Evolutionary conservation across 495 filamentous ascomycete genomes (phyloP).

Genomic region (Peziza echinospora): DNA sequence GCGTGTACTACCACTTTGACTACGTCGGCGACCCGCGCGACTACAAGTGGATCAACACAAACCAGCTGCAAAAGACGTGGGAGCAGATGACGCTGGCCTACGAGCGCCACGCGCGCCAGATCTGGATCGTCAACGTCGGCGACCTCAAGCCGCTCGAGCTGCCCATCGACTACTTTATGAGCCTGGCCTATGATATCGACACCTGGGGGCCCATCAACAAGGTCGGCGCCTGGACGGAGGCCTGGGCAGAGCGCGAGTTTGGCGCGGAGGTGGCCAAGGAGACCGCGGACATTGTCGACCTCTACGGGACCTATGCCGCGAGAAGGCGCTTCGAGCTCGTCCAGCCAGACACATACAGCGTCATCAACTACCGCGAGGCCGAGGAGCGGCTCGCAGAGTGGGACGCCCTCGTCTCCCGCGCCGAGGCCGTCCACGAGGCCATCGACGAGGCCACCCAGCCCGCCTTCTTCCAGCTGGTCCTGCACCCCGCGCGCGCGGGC

Average conservation of each 20-base stretch:
- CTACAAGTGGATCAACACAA: constrained; percentile 55
- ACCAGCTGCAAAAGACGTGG: constrained; percentile 40
- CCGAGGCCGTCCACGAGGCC: constrained; percentile 33
- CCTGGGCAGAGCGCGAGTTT: constrained; percentile 41
- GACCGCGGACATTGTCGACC: constrained; percentile 34
- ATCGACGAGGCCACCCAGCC: constrained; percentile 28
- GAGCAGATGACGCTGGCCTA: constrained; percentile 46
- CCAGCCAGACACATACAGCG: constrained; percentile 38
- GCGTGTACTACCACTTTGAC: constrained; percentile 62
- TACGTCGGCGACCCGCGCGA: constrained; percentile 42
- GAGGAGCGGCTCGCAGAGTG: constrained; percentile 42
- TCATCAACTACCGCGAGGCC: constrained; percentile 52
- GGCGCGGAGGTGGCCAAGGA: constrained; percentile 26
- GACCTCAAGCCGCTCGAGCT: constrained; percentile 50
- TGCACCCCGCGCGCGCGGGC: constrained; percentile 44
- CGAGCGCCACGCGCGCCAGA: constrained; percentile 36
- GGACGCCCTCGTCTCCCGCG: constrained; percentile 30
- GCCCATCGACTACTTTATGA: constrained; percentile 45
- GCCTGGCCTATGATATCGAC: constrained; percentile 41
- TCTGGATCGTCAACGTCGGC: constrained; percentile 61
- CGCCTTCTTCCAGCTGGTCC: constrained; percentile 47
- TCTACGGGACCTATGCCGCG: constrained; percentile 39
- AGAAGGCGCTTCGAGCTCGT: constrained; percentile 49
- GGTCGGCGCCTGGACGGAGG: constrained; percentile 32
- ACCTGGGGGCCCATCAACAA: constrained; percentile 31